These are phyloP conservation scores for Podila horticola DNA, from an alignment of 192 early-diverging fungal genomes.

Conservation along the genomic window DNA sequence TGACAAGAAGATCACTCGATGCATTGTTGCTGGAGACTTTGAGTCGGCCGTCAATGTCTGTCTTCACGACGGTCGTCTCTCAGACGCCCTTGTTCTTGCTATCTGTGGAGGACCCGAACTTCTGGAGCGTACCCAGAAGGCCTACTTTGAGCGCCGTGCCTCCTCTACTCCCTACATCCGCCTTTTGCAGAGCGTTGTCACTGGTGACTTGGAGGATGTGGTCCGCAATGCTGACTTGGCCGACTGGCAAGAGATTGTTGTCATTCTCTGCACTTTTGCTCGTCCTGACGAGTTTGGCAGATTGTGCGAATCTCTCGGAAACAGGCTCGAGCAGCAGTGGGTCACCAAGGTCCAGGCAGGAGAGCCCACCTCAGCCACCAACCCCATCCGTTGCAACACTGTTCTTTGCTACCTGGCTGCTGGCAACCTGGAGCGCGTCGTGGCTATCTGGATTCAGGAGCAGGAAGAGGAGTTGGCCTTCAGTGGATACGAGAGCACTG, in stretches of 20 bases:
- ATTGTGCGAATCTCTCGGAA: slow-evolving; percentile 75
- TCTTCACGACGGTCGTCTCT: slow-evolving; percentile 79
- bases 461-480: slow-evolving; percentile 61
- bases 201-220: slow-evolving; percentile 84
- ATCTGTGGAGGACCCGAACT: slow-evolving; percentile 85
- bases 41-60: slow-evolving; percentile 92
- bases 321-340: slow-evolving; percentile 65
- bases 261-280: slow-evolving; percentile 94
- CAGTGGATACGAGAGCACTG: slow-evolving; percentile 17
- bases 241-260: slow-evolving; percentile 94
- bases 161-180: slow-evolving; percentile 82
- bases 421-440: slow-evolving; percentile 85
- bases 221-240: slow-evolving; percentile 79
- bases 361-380: slow-evolving; percentile 5
- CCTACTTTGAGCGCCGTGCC: slow-evolving; percentile 83
- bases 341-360: slow-evolving; percentile 22
- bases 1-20: slow-evolving; percentile 85
- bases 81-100: slow-evolving; percentile 92
- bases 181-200: slow-evolving; percentile 82
- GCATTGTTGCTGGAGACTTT: slow-evolving; percentile 92
- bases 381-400: slow-evolving; percentile 64
- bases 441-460: slow-evolving; percentile 81
- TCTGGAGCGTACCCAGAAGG: slow-evolving; percentile 76
- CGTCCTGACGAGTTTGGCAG: slow-evolving; percentile 82
- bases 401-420: slow-evolving; percentile 86